A percentile compares a stretch with the other conserved stretches of the same genome.
Evolutionary conservation across 2,329 filamentous ascomycete species (phyloP).

Genomic region (Ilyonectria mors-panacis): DNA sequence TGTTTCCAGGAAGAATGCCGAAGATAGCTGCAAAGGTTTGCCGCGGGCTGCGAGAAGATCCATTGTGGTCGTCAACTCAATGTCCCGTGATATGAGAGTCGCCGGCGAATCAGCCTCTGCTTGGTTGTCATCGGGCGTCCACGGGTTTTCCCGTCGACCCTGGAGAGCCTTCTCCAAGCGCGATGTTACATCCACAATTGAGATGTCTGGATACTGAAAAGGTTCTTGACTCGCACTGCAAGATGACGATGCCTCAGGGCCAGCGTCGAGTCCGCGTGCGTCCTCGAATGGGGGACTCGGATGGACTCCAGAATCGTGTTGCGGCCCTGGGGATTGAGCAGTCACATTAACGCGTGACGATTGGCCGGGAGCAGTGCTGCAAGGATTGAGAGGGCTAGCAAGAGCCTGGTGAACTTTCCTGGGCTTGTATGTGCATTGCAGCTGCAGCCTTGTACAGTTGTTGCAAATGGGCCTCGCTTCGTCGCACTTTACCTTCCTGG

Average conservation of each 20-base stretch:
- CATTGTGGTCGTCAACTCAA: constrained; percentile 41
- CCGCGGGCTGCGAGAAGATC: constrained; percentile 31
- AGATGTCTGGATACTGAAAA: too few species aligned
- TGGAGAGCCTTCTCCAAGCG: too few species aligned
- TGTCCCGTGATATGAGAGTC: constrained; percentile 39
- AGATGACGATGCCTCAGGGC: neutral
- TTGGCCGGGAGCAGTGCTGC: neutral
- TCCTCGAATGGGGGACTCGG: neutral
- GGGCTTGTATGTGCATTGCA: constrained; percentile 34
- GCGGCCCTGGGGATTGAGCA: neutral
- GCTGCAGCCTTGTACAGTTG: constrained; percentile 36
- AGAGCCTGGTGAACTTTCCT: constrained; percentile 16
- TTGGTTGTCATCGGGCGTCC: neutral
- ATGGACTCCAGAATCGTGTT: neutral
- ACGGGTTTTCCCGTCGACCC: too few species aligned
- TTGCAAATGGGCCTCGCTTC: constrained; percentile 33
- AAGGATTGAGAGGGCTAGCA: neutral
- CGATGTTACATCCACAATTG: too few species aligned
- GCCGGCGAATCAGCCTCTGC: constrained; percentile 14
- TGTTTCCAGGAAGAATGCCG: constrained; percentile 36
- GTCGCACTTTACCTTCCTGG: constrained; percentile 40
- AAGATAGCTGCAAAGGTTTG: constrained; percentile 17
- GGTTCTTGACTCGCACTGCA: neutral
- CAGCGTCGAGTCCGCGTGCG: neutral
- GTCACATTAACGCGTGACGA: neutral